phyloP scores from a whole-genome alignment of 1,284 basidiomycete genomes.

The Cryptococcus depauperatus region DNA sequence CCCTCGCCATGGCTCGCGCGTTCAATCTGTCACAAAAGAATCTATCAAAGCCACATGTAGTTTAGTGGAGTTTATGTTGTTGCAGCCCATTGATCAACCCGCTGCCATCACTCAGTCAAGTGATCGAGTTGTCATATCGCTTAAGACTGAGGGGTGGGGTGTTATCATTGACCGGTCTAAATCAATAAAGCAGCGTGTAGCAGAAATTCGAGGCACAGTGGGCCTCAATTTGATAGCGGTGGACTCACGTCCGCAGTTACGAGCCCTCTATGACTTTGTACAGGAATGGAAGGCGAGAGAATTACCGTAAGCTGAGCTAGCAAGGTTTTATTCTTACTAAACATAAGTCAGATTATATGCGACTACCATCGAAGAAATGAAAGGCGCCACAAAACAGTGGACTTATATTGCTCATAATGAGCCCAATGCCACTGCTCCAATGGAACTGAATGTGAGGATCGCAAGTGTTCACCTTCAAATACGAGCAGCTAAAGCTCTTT shows the following conservation, averaged over 20 bases:
- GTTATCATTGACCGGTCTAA: not conserved
- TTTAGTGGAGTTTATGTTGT: constrained; percentile 9
- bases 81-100: constrained; percentile 1
- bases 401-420: not conserved
- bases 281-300: constrained; percentile 31
- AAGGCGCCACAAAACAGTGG: not conserved
- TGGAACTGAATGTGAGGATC: constrained; percentile 24
- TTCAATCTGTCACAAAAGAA: constrained; percentile 1
- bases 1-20: not conserved
- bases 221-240: constrained; percentile 22
- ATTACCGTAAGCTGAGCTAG: constrained; percentile 18
- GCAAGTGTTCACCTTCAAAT: constrained; percentile 20
- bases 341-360: constrained; percentile 16
- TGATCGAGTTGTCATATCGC: constrained; percentile 11
- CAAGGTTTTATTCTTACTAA: constrained; percentile 5
- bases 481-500: constrained; percentile 32
- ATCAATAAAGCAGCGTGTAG: constrained; percentile 5
- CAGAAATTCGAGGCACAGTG: constrained; percentile 6
- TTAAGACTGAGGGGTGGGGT: constrained; percentile 4
- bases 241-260: constrained; percentile 32
- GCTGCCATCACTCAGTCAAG: not conserved
- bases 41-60: constrained; percentile 3
- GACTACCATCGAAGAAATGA: constrained; percentile 6
- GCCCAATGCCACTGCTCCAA: not conserved
- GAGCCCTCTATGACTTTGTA: constrained; percentile 31